phyloP scores from a whole-genome alignment of 2,329 filamentous ascomycete species.

The Colletotrichum tabaci region DNA sequence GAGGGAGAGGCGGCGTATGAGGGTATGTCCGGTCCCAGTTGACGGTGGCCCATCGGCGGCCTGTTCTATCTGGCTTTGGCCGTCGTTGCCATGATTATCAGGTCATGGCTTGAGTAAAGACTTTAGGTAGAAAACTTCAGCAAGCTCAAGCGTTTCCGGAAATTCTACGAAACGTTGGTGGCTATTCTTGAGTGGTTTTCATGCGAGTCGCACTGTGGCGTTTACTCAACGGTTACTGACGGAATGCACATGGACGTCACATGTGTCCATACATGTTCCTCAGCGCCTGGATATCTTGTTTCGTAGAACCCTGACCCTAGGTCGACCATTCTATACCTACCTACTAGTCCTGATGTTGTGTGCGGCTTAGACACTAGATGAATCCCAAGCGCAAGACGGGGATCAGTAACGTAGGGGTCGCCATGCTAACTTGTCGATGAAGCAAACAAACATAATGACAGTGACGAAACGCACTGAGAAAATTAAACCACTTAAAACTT shows the following conservation, averaged over 20 bases:
- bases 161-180: no score
- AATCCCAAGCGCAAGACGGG: background rate
- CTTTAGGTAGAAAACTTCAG: background rate
- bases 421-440: background rate
- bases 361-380: no score
- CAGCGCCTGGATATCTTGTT: no score
- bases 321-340: no score
- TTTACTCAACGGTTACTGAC: no score
- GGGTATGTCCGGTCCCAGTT: background rate
- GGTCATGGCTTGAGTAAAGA: background rate
- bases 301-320: no score
- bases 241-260: no score
- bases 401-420: background rate
- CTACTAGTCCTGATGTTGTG: no score
- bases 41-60: slow-evolving; percentile 9
- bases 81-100: slow-evolving; percentile 3
- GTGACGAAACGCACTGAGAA: background rate
- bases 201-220: background rate
- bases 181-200: no score
- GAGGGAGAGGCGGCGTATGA: slow-evolving; percentile 1
- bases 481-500: background rate
- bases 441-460: background rate
- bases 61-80: slow-evolving; percentile 6
- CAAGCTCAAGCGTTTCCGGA: background rate
- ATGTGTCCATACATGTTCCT: no score